Base-by-base conservation (phyloP, 768 basidiomycete genomes). In the Amanita inopinata region DNA sequence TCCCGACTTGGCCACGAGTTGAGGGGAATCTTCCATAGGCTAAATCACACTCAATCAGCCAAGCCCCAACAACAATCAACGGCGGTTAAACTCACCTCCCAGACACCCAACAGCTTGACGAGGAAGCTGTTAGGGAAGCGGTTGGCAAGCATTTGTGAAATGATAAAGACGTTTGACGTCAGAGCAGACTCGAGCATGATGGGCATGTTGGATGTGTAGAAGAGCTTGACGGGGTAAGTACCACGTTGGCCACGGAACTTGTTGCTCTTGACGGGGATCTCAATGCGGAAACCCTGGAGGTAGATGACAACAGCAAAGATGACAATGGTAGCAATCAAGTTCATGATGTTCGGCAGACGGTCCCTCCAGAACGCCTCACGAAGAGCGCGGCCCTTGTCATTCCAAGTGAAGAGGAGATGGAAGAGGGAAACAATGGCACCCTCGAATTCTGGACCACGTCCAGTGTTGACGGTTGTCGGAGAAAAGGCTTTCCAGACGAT, bases 401-500 rank as follows among this genome's bases (percentile, higher is more conserved):
- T 84, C 89, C 91, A 94, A 7, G 93, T 97, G 70, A 99, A 96
- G 46, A 97, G 66, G 40, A 97, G 76, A 59, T 98, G 96, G 88
- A 98, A 96, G 43, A 98, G 74, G 1, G 93, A 83, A 51, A 97
- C 86, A 51, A 98, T 70, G 27, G 94, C 96, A 48, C 96, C 96
- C 56, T 98, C 94, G 52, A 98, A 99, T 61, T 99, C 96, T 40
- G 93, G 87, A 2, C 94, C 94, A 49, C 94, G 87, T 28, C 94
- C 96, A 22, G 92, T 97, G 76, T 98, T 98, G 65, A 98, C 66
- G 34, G 96, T 97, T 15, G 91, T 98, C 7, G 96, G 96, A 1
- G 90, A 93, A 68, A 99, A 98, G 1, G 94, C 96, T 59, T 99
- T 99, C 94, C 94, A 99, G 59, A 98, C 80, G 67, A 99, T 98